A percentile compares a stretch with the other conserved stretches of the same genome.
These are phyloP conservation scores for Hypoxylon sp. DNA, from an alignment of 2,329 filamentous ascomycete species.

Conservation along the genomic window DNA sequence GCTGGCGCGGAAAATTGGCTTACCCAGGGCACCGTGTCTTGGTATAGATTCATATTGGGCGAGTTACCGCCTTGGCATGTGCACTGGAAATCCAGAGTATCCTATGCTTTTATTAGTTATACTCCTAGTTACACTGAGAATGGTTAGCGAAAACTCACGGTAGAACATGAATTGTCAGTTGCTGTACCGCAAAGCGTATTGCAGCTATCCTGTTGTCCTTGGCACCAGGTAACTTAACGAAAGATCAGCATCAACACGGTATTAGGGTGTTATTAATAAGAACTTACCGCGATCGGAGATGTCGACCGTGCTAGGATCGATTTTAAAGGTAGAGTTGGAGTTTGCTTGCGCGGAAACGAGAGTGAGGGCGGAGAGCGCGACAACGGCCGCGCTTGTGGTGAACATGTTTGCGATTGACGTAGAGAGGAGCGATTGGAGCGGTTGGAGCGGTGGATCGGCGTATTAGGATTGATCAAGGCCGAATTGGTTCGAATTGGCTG, in stretches of 20 bases:
- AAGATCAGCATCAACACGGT: constrained; percentile 40
- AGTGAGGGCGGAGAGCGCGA: constrained; percentile 62
- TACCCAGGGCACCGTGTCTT: constrained; percentile 63
- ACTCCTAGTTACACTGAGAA: neutral
- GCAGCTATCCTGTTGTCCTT: constrained; percentile 67
- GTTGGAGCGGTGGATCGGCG: constrained; percentile 24
- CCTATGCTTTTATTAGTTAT: constrained; percentile 52
- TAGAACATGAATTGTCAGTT: constrained; percentile 61
- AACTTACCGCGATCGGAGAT: constrained; percentile 59
- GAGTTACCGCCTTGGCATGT: constrained; percentile 64
- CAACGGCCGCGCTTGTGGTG: constrained; percentile 54
- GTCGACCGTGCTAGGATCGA: constrained; percentile 58
- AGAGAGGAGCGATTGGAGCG: neutral
- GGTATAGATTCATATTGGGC: constrained; percentile 68
- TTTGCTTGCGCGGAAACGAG: constrained; percentile 60
- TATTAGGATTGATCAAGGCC: constrained; percentile 9
- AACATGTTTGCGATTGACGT: constrained; percentile 49
- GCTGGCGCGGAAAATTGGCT: constrained; percentile 20
- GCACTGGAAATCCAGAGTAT: constrained; percentile 64
- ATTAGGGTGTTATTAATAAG: constrained; percentile 19
- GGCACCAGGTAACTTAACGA: constrained; percentile 64
- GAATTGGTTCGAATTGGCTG: constrained; percentile 30
- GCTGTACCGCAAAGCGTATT: constrained; percentile 61
- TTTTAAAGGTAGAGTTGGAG: constrained; percentile 61
- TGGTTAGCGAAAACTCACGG: constrained; percentile 57